phyloP scores from a whole-genome alignment of 352 stramenopile genomes.

The Phytophthora macrochlamydospora region DNA sequence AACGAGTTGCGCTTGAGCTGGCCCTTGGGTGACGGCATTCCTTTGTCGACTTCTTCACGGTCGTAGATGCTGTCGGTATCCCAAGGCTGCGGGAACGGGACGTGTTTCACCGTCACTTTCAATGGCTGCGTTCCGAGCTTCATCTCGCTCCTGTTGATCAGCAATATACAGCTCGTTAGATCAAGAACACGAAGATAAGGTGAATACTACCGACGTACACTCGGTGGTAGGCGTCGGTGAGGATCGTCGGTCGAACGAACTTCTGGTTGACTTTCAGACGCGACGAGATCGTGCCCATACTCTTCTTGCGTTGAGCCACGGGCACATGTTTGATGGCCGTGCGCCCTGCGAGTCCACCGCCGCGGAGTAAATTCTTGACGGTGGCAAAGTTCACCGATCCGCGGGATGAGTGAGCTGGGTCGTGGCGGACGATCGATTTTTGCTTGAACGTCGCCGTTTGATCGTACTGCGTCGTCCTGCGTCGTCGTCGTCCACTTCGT shows the following conservation, averaged over 20 bases:
- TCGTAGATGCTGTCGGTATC: slow-evolving; percentile 20
- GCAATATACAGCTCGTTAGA: too few relatives aligned
- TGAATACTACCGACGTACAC: slow-evolving; percentile 46
- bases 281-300: slow-evolving; percentile 67
- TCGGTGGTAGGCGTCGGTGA: slow-evolving; percentile 69
- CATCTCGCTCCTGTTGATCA: slow-evolving; percentile 63
- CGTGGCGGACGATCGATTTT: slow-evolving; percentile 16
- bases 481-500: slow-evolving; percentile 14
- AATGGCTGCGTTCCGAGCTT: slow-evolving; percentile 68
- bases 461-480: slow-evolving; percentile 6
- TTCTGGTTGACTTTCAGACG: slow-evolving; percentile 70
- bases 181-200: too few relatives aligned
- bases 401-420: slow-evolving; percentile 24
- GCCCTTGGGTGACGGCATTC: slow-evolving; percentile 61
- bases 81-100: slow-evolving; percentile 49
- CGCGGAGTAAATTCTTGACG: slow-evolving; percentile 68
- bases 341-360: slow-evolving; percentile 42
- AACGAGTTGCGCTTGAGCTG: slow-evolving; percentile 55
- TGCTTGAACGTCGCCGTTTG: slow-evolving; percentile 28
- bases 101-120: slow-evolving; percentile 47
- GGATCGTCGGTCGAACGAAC: slow-evolving; percentile 63
- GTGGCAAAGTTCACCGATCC: slow-evolving; percentile 61
- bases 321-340: slow-evolving; percentile 41
- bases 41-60: slow-evolving; percentile 43
- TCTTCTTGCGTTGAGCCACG: slow-evolving; percentile 50